These are phyloP conservation scores for Aquanectria penicillioides DNA, from an alignment of 2,329 filamentous ascomycete genomes.

Conservation along the genomic window DNA sequence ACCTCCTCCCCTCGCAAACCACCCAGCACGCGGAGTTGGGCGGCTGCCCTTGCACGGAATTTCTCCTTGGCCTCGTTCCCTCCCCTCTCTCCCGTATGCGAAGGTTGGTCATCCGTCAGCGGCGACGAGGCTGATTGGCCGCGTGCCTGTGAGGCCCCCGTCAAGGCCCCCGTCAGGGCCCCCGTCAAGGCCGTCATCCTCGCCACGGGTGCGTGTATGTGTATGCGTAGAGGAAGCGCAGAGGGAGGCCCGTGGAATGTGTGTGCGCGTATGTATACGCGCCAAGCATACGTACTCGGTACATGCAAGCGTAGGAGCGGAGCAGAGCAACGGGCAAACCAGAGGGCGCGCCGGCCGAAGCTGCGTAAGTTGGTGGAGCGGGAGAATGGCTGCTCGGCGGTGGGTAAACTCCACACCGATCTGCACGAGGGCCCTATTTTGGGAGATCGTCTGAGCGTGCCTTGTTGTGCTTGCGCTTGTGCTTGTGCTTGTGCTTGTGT, in stretches of 20 bases:
- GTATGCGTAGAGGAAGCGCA: background rate
- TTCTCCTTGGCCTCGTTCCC: background rate
- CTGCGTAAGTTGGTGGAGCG: slow-evolving; percentile 4
- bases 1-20: background rate
- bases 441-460: no score
- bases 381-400: background rate
- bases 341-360: background rate
- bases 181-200: background rate
- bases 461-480: no score
- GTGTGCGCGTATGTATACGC: slow-evolving; percentile 3
- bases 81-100: background rate
- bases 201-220: background rate
- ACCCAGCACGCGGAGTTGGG: background rate
- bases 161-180: no score
- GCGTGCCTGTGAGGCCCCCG: no score
- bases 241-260: background rate
- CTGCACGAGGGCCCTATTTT: slow-evolving; percentile 4
- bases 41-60: slow-evolving; percentile 13
- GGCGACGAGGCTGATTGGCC: background rate
- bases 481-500: no score
- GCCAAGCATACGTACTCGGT: no score
- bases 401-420: slow-evolving; percentile 8
- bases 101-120: background rate
- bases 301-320: background rate
- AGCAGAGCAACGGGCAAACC: background rate